phyloP scores from a whole-genome alignment of 441 rosid species.

The Pelargonium myrrhifolium region DNA sequence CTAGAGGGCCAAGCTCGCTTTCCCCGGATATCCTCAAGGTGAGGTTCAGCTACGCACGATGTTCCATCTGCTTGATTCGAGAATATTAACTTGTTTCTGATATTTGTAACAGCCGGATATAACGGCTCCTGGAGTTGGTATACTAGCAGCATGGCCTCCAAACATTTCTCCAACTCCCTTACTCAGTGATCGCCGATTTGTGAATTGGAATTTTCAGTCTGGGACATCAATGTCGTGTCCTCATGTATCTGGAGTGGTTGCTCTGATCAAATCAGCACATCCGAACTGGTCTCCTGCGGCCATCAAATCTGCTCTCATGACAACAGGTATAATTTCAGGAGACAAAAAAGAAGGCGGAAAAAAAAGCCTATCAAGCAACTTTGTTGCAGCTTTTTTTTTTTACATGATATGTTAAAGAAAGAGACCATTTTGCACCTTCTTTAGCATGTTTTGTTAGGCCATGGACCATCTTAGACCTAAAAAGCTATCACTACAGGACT shows the following conservation, averaged over 20 bases:
- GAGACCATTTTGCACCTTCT: too few species aligned
- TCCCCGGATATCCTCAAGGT: slow-evolving; percentile 60
- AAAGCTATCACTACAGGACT: too few species aligned
- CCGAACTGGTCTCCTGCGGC: slow-evolving; percentile 46
- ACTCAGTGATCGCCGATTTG: slow-evolving; percentile 23
- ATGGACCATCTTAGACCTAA: too few species aligned
- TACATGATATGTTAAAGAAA: too few species aligned
- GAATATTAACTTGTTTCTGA: neutral
- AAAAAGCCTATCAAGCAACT: too few species aligned
- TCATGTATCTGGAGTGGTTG: slow-evolving; percentile 38
- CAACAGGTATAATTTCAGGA: slow-evolving; percentile 32
- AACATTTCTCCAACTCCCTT: slow-evolving; percentile 30
- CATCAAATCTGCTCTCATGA: slow-evolving; percentile 45
- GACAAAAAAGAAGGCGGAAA: neutral
- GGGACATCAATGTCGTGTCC: slow-evolving; percentile 53
- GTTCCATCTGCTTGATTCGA: neutral
- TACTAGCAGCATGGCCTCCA: slow-evolving; percentile 58
- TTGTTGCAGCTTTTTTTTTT: too few species aligned
- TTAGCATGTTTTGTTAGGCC: too few species aligned
- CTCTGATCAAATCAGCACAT: slow-evolving; percentile 36
- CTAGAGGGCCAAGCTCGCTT: slow-evolving; percentile 57
- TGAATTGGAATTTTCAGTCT: slow-evolving; percentile 48
- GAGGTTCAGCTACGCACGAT: too few species aligned
- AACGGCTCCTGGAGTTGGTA: slow-evolving; percentile 48
- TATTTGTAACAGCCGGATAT: slow-evolving; percentile 45